Evolutionary conservation across 2,329 filamentous ascomycete genomes (phyloP), one percentile per base, ranked within the genome.

Genomic region (Aspergillus proliferans): DNA sequence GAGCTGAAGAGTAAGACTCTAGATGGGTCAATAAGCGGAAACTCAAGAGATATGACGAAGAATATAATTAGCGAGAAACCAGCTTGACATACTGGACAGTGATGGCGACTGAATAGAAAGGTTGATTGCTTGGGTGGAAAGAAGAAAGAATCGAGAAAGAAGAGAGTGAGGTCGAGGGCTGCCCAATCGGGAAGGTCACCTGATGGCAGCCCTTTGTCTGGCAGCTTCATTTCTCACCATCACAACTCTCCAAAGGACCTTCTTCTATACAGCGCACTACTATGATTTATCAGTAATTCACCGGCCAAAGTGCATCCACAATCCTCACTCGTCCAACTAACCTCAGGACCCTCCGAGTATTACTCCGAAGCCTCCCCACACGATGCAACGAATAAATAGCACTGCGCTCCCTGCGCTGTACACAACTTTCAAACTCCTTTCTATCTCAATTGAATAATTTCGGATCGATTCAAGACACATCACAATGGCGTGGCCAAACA

Each of bases 401-500:
- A 39, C 14, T 12, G 33, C n/a, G 10, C 14, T 12, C 7, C 8
- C 19, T 18, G 9, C 3, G 21, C 15, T 5, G 9, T 47, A 30
- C 4, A 18, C 19, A 22, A 2, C 24, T 8, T 26, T 4, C 30
- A 26, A 22, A 24, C n/a, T 18, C 6, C 14, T 5, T 30, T 12
- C 1, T 30, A 12, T 30, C 9, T 1, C 26, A 28, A 28, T 9
- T 6, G n/a, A 26, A 36, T 7, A 24, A 10, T 7, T 21, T 40
- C 6, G 4, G 15, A 39, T 18, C 8, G 4, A 39, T 39, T 4
- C 36, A 9, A 39, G 10, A 9, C 9, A 15, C 21, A 18, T 15
- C 47, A 21, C 45, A 22, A 57, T 60, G 57, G 56, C 57, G 9
- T 59, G 52, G 51, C 54, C 56, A 4, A 60, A 59, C 47, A 59